phyloP scores from a whole-genome alignment of 1,284 basidiomycete genomes.

The Cryptococcus sp. region DNA sequence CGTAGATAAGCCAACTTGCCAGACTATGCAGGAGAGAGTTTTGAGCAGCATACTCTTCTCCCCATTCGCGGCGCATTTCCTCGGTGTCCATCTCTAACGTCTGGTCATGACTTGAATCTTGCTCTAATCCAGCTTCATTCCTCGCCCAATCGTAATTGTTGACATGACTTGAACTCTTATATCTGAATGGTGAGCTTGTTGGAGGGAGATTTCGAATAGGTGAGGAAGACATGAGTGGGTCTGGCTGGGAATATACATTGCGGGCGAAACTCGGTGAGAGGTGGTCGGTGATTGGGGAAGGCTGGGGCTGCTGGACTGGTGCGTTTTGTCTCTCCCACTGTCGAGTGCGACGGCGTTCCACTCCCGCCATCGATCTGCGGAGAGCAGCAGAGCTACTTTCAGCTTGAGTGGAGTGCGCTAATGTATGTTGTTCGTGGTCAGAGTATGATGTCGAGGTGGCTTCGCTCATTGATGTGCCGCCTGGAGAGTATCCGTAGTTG shows the following conservation, averaged over 20 bases:
- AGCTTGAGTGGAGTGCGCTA: not conserved
- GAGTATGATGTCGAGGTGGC: not conserved
- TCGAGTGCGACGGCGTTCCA: conserved; percentile 31
- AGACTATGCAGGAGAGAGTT: conserved; percentile 34
- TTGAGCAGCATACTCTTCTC: conserved; percentile 33
- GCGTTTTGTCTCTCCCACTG: conserved; percentile 41
- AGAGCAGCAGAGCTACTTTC: conserved; percentile 14
- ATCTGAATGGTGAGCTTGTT: conserved; percentile 39
- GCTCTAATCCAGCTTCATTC: not conserved
- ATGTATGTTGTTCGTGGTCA: no score
- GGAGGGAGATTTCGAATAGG: conserved; percentile 13
- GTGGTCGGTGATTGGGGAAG: not conserved
- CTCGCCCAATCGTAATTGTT: conserved; percentile 22
- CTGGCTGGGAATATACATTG: not conserved
- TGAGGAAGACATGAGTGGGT: not conserved
- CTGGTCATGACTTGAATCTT: not conserved
- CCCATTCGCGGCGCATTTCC: conserved; percentile 38
- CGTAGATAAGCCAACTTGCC: conserved; percentile 18
- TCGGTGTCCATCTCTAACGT: conserved; percentile 21
- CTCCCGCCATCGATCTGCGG: conserved; percentile 13
- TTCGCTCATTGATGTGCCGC: not conserved
- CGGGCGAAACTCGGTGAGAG: not conserved
- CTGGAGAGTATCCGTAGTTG: not conserved
- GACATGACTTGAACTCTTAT: conserved; percentile 29
- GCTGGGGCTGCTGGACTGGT: conserved; percentile 7